Evolutionary conservation across 495 filamentous ascomycete genomes (phyloP).

Genomic region (Lasiosphaeriaceae sp.): DNA sequence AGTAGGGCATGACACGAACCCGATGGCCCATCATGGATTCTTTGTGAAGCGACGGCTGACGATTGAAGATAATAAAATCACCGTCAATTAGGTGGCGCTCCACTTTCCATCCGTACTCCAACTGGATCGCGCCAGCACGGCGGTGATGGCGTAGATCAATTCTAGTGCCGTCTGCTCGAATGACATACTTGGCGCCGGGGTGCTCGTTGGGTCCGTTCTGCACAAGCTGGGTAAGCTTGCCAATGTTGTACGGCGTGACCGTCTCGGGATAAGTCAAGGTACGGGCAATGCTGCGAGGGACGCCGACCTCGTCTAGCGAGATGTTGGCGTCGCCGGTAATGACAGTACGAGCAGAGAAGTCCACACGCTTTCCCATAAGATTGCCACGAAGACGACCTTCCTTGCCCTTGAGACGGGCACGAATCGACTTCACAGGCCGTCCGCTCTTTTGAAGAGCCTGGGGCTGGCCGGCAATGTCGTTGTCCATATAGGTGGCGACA

Average conservation of each 20-base stretch:
- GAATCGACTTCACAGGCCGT: constrained; percentile 91
- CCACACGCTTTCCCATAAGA: constrained; percentile 98
- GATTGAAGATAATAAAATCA: constrained; percentile 98
- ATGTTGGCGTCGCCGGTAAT: constrained; percentile 98
- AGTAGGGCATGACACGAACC: constrained; percentile 97
- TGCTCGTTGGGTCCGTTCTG: constrained; percentile 91
- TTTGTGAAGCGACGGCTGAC: constrained; percentile 97
- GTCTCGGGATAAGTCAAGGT: constrained; percentile 95
- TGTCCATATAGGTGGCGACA: constrained; percentile 98
- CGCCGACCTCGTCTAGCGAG: constrained; percentile 93
- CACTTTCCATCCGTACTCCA: constrained; percentile 97
- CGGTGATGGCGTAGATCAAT: constrained; percentile 93
- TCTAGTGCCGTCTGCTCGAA: constrained; percentile 83
- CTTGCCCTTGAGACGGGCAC: constrained; percentile 95
- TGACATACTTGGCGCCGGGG: constrained; percentile 92
- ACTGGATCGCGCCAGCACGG: constrained; percentile 70
- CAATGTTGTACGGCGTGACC: constrained; percentile 96
- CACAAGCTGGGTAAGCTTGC: constrained; percentile 80
- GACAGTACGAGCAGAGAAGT: constrained; percentile 98
- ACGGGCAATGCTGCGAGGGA: constrained; percentile 81
- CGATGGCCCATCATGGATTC: constrained; percentile 99
- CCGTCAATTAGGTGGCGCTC: constrained; percentile 93
- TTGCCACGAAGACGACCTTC: constrained; percentile 96
- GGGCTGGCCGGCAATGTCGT: constrained; percentile 93
- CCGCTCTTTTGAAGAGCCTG: constrained; percentile 96